Evolutionary conservation across 2,329 filamentous ascomycete species (phyloP), one percentile per base, ranked within the genome.

Genomic region (Catunica adiposa): DNA sequence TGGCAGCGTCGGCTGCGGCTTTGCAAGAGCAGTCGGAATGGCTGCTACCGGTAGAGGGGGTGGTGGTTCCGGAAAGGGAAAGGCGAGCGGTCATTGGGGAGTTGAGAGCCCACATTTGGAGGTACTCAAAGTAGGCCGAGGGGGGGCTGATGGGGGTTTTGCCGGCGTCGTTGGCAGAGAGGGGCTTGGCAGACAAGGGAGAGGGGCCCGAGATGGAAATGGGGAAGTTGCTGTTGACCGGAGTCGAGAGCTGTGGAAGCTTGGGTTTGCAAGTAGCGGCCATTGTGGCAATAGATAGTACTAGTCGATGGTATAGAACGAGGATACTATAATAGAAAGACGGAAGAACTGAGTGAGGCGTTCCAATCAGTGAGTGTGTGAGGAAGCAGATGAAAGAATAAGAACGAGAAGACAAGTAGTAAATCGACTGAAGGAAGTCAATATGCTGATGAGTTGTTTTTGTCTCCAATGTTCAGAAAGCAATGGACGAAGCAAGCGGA

Each of bases 71-170:
- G 17, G 73, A 71, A 59, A 66, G 66, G 62, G 73, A 73, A 53
- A 72, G 70, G 42, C 82, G 77, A 56, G 62, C 63, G 51, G 78
- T 73, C 50, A 78, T 70, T 7, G 86, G 85, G 60, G 83, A 88
- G 65, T 82, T 79, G 58, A 89, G 74, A 17, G 83, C 83, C 70
- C 94, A 80, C 59, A 83, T 82, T 70, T 89, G 90, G 60, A 97
- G 81, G 66, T 96, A 97, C 65, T 97, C 89, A 62, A 87, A 84
- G 66, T 97, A 97, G 57, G 90, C 89, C 22, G 79, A 75, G 2
- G 90, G 90, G 54, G 90, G 90, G 53, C 86, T 94, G 67, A 97
- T 94, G 51, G 89, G 89, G 3, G 89, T 96, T 70, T 89, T 90
- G 73, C 89, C 78, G 62, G 77, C 75, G 56, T 73, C 72, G 23